Percentiles rank a stretch among this genome's conserved stretches.
Evolutionary conservation across 2,329 filamentous ascomycete species (phyloP).

Genomic region (Thelonectria discophora): DNA sequence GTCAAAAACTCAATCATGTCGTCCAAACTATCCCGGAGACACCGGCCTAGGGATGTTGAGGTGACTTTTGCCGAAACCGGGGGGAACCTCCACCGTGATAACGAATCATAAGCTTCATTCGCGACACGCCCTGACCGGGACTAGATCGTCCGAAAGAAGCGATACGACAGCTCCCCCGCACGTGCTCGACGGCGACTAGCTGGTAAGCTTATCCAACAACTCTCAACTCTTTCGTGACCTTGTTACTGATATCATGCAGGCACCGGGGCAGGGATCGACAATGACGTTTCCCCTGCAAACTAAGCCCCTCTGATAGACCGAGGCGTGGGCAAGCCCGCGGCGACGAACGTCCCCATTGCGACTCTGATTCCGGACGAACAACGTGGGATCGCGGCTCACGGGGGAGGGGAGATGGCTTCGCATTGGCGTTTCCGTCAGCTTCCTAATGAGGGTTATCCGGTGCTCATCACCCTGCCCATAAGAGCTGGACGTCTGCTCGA

Average conservation of each 20-base stretch:
- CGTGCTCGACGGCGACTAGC: slow-evolving; percentile 31
- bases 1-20: slow-evolving; percentile 10
- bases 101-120: slow-evolving; percentile 37
- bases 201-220: slow-evolving; percentile 21
- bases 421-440: slow-evolving; percentile 28
- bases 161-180: slow-evolving; percentile 32
- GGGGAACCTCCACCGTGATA: slow-evolving; percentile 15
- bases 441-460: slow-evolving; percentile 32
- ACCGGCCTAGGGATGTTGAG: background rate
- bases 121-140: slow-evolving; percentile 35
- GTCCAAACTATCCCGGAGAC: slow-evolving; percentile 6
- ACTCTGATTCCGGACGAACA: slow-evolving; percentile 6
- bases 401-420: slow-evolving; percentile 9
- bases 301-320: slow-evolving; percentile 35
- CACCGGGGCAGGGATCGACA: slow-evolving; percentile 32
- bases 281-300: slow-evolving; percentile 24
- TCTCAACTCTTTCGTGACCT: slow-evolving; percentile 15
- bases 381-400: slow-evolving; percentile 24
- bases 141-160: slow-evolving; percentile 19
- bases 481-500: slow-evolving; percentile 27
- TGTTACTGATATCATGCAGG: slow-evolving; percentile 18
- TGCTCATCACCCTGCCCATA: slow-evolving; percentile 34
- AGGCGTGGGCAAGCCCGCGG: slow-evolving; percentile 13
- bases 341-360: slow-evolving; percentile 20
- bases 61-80: slow-evolving; percentile 19